These are phyloP conservation scores for Myxozyma udenii DNA, from an alignment of 805 yeast species.

Conservation along the genomic window DNA sequence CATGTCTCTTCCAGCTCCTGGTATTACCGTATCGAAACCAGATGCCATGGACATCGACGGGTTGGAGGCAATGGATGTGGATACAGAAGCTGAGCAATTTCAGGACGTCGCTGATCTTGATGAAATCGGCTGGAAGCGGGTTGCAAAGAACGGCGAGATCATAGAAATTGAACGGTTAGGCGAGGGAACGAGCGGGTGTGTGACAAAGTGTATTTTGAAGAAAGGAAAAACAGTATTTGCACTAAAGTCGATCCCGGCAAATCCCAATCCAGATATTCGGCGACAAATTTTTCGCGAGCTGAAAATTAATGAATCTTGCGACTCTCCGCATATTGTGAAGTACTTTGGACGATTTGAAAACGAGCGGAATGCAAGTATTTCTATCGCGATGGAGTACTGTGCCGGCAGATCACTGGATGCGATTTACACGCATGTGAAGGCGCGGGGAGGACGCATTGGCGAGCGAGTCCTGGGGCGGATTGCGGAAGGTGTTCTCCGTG, in stretches of 20 bases:
- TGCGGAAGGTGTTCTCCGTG: conserved; percentile 79
- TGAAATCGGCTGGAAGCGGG: conserved; percentile 70
- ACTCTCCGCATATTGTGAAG: conserved; percentile 79
- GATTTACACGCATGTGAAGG: conserved; percentile 71
- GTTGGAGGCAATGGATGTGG: too few species aligned
- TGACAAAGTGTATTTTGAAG: conserved; percentile 67
- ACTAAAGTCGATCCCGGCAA: conserved; percentile 66
- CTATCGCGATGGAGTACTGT: conserved; percentile 96
- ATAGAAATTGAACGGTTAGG: conserved; percentile 71
- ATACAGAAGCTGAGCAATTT: neutral
- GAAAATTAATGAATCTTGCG: conserved; percentile 79
- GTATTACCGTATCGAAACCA: neutral
- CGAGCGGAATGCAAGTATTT: conserved; percentile 72
- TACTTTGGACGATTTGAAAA: conserved; percentile 90
- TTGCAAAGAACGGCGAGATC: conserved; percentile 57
- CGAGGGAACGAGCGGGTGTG: conserved; percentile 94
- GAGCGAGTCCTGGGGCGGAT: conserved; percentile 90
- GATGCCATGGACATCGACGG: neutral
- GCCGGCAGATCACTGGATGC: conserved; percentile 90
- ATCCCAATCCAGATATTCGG: conserved; percentile 81
- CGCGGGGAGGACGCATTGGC: conserved; percentile 79
- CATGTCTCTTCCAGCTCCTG: neutral
- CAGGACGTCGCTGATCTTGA: conserved; percentile 54
- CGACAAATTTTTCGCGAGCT: conserved; percentile 87
- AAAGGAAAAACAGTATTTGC: conserved; percentile 72